These are phyloP conservation scores for Neopestalotiopsis sp. DNA, from an alignment of 2,329 filamentous ascomycete genomes.

Conservation along the genomic window DNA sequence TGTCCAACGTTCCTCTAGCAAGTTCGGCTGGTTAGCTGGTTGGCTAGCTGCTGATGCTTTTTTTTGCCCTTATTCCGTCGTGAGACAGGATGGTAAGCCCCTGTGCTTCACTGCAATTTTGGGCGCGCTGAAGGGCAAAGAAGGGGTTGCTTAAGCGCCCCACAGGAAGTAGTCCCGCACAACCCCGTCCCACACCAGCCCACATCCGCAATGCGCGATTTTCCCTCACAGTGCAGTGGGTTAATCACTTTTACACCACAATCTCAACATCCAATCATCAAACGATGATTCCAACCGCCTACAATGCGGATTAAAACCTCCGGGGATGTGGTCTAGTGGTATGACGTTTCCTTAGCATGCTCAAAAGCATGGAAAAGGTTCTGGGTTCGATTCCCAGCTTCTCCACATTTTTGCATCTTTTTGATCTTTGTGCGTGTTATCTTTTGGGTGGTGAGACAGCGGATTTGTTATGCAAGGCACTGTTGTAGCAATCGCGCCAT, in stretches of 20 bases:
- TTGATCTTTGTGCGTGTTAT: neutral
- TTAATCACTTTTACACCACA: neutral
- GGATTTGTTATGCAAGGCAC: no score
- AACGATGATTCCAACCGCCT: neutral
- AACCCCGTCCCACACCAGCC: neutral
- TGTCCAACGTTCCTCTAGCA: no score
- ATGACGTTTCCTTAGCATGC: slow-evolving; percentile 21
- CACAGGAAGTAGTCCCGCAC: neutral
- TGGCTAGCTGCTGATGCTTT: no score
- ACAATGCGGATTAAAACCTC: neutral
- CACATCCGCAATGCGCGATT: neutral
- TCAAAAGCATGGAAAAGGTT: slow-evolving; percentile 19
- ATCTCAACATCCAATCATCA: neutral
- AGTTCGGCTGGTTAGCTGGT: no score
- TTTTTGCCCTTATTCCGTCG: no score
- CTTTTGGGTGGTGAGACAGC: no score
- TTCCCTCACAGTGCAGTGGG: rapidly evolving
- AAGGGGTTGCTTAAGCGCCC: neutral
- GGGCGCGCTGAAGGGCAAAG: no score
- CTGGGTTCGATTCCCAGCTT: slow-evolving; percentile 20
- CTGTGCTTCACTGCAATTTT: no score
- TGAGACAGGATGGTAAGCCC: no score
- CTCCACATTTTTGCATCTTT: slow-evolving; percentile 15
- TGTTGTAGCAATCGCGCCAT: neutral
- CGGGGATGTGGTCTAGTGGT: slow-evolving; percentile 14